A percentile compares a stretch with the other conserved stretches of the same genome.
These are phyloP conservation scores for Lasiodiplodia gonubiensis DNA, from an alignment of 2,329 filamentous ascomycete genomes.

Conservation along the genomic window DNA sequence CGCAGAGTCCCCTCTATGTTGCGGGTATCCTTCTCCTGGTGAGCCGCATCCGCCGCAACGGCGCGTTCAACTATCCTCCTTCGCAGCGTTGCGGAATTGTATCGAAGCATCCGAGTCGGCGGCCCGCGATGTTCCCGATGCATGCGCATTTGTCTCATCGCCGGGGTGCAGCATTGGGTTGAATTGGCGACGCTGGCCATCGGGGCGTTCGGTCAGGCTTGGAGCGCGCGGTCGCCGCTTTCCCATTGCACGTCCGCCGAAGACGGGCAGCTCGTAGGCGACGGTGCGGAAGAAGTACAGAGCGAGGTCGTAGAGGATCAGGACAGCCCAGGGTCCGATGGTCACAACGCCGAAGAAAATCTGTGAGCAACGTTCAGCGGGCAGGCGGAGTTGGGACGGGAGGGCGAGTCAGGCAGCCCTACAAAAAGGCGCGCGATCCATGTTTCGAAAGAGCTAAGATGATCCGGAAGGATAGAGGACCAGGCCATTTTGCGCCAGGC, in stretches of 20 bases:
- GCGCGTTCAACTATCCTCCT: constrained; percentile 1
- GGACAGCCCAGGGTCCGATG: constrained; percentile 66
- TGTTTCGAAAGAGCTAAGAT: constrained; percentile 63
- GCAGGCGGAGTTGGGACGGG: constrained; percentile 16
- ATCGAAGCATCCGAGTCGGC: background rate
- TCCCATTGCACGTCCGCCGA: constrained; percentile 67
- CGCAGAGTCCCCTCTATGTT: background rate
- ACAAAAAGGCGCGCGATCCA: constrained; percentile 69
- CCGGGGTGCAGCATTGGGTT: constrained; percentile 37
- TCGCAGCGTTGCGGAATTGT: constrained; percentile 1
- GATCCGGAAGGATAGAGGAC: constrained; percentile 68
- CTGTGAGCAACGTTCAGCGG: constrained; percentile 46
- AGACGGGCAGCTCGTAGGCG: constrained; percentile 63
- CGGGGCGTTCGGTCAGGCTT: constrained; percentile 63
- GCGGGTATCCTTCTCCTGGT: background rate
- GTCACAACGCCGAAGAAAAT: constrained; percentile 65
- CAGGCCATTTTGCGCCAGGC: constrained; percentile 58
- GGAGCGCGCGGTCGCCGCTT: constrained; percentile 65
- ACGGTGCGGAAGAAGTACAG: constrained; percentile 66
- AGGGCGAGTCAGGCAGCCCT: constrained; percentile 39
- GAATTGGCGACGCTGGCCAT: constrained; percentile 54
- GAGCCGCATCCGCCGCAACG: background rate
- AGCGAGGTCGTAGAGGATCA: constrained; percentile 68
- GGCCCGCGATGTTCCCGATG: constrained; percentile 14
- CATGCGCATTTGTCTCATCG: background rate